Conservation (phyloP, 495 filamentous ascomycete genomes). For the Cercophora samala region DNA sequence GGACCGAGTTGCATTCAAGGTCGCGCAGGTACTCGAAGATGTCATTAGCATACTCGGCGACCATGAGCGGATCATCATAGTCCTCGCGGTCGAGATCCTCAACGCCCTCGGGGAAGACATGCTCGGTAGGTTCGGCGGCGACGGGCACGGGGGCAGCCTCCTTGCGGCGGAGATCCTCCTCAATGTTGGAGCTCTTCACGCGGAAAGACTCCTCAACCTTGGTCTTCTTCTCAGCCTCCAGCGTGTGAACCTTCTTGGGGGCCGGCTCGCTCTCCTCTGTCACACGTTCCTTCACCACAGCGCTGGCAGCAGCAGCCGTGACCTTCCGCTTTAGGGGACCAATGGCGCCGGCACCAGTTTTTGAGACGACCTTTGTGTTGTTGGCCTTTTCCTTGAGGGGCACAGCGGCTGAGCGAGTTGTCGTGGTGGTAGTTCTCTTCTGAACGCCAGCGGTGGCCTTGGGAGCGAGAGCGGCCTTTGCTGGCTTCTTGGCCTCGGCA, state of each 20-base stretch:
- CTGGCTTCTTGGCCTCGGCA: conserved; percentile 69
- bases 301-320: conserved; percentile 46
- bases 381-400: conserved; percentile 67
- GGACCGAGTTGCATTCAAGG: conserved; percentile 75
- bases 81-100: conserved; percentile 81
- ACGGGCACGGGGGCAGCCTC: conserved; percentile 8
- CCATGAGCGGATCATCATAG: conserved; percentile 90
- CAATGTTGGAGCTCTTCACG: conserved; percentile 21
- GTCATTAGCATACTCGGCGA: conserved; percentile 92
- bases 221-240: conserved; percentile 42
- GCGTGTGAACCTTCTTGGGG: conserved; percentile 48
- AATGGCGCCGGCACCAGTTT: conserved; percentile 61
- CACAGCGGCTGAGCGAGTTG: conserved; percentile 61
- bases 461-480: conserved; percentile 64
- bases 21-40: conserved; percentile 96
- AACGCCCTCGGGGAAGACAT: conserved; percentile 49
- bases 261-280: conserved; percentile 52
- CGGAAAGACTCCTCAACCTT: conserved; percentile 29
- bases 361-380: conserved; percentile 52
- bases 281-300: conserved; percentile 58
- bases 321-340: conserved; percentile 62
- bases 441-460: conserved; percentile 78
- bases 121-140: conserved; percentile 23
- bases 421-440: conserved; percentile 66
- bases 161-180: conserved; percentile 2